Evolutionary conservation across 108 stramenopile species (phyloP).

Genomic region (Skeletonema marinoi): DNA sequence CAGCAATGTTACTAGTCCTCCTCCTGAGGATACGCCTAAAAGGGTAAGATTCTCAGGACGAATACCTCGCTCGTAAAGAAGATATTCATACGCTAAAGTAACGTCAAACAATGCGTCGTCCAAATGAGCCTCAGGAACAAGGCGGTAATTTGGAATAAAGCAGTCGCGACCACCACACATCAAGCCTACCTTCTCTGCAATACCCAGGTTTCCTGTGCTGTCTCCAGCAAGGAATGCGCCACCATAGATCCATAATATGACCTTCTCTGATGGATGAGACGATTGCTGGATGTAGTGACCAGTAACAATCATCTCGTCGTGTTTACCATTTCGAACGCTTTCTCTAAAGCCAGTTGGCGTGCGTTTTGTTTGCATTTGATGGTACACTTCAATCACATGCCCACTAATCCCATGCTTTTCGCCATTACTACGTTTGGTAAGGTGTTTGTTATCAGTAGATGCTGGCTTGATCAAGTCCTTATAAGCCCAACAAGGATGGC

Average conservation of each 20-base stretch:
- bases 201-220: constrained; percentile 60
- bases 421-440: constrained; percentile 36
- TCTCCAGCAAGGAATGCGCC: constrained; percentile 82
- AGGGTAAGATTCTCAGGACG: constrained; percentile 61
- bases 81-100: constrained; percentile 58
- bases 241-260: constrained; percentile 81
- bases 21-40: constrained; percentile 75
- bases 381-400: constrained; percentile 42
- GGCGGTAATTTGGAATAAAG: constrained; percentile 66
- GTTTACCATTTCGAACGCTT: neutral
- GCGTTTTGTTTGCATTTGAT: constrained; percentile 39
- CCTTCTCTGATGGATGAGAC: constrained; percentile 45
- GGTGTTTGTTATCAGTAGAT: neutral
- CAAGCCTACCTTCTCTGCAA: constrained; percentile 54
- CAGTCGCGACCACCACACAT: constrained; percentile 57
- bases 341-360: constrained; percentile 26
- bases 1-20: constrained; percentile 60
- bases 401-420: constrained; percentile 31
- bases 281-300: constrained; percentile 63
- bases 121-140: constrained; percentile 66
- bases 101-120: constrained; percentile 78
- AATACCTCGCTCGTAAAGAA: constrained; percentile 44
- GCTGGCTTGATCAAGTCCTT: constrained; percentile 19
- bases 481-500: constrained; percentile 39
- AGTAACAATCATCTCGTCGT: constrained; percentile 42